Base-by-base conservation (phyloP, 164 flowering plant species). In the Annona squamosa region DNA sequence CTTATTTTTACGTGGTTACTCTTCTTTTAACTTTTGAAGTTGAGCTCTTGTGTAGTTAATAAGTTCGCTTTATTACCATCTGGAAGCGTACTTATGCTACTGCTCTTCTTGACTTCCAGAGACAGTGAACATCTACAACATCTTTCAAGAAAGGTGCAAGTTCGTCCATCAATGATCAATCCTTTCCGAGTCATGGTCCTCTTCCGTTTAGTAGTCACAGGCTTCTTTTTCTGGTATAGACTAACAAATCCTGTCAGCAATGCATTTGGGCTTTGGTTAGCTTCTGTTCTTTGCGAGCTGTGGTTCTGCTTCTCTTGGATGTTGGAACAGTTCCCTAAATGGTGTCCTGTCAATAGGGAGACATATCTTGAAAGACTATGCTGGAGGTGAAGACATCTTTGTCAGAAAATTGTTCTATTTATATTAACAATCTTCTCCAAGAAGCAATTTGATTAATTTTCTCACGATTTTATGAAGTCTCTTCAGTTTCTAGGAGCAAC, bases 211-310 rank as follows among this genome's bases (percentile, higher is more conserved):
- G 56, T 44, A 72, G 68, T 68, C 17, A 67, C 72, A 52, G 71
- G 48, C n/a, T 64, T 80, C 67, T 77, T 65, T 66, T 67, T 80
- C 26, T 70, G 65, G 46, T 69, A 71, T 74, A 65, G 79, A 47
- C 41, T 75, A 42, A 56, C 48, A 48, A 68, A 74, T 57, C 80
- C 79, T 43, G 79, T 74, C 65, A 16, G 63, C 44, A 56, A 71
- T 68, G 77, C 80, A 61, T 69, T 65, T 66, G 71, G 71, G 42
- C 75, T 80, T n/a, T 80, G 82, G 82, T 69, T 80, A 48, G 61
- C 72, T 46, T 80, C 79, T 19, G 82, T 80, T 26, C 26, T 80
- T 47, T 80, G 77, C 45, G 75, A 80, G 71, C 10, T 77, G n/a
- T 78, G 81, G 77, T 78, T 78, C 56, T 19, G 75, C 42, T 2